These are phyloP conservation scores for Vigna reflexopilosa DNA, from an alignment of 306 rosid species.

Conservation along the genomic window DNA sequence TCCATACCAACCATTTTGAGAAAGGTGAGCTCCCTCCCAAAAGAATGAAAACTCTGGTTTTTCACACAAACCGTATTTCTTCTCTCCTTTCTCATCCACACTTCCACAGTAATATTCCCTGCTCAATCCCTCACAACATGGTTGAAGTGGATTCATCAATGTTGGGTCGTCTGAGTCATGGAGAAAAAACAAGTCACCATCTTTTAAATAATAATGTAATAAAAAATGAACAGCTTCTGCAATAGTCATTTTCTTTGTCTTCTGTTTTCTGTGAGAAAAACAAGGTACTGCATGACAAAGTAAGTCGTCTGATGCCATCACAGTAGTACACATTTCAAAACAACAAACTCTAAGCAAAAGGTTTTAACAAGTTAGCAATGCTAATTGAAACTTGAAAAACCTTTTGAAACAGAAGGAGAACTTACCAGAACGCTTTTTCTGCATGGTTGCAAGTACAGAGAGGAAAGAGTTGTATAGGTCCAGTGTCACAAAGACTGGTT, in stretches of 20 bases:
- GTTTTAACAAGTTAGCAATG: background rate
- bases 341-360: background rate
- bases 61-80: slow-evolving; percentile 40
- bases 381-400: background rate
- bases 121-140: slow-evolving; percentile 39
- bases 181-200: background rate
- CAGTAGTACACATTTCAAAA: background rate
- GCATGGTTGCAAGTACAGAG: slow-evolving; percentile 30
- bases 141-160: slow-evolving; percentile 47
- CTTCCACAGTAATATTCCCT: slow-evolving; percentile 28
- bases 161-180: slow-evolving; percentile 31
- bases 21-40: slow-evolving; percentile 55
- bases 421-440: slow-evolving; percentile 24
- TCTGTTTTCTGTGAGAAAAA: background rate
- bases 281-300: background rate
- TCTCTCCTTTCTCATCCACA: slow-evolving; percentile 37
- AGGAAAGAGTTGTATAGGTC: slow-evolving; percentile 53
- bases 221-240: background rate
- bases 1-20: slow-evolving; percentile 46
- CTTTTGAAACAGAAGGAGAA: background rate
- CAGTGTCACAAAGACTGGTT: slow-evolving; percentile 38
- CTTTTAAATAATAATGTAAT: background rate
- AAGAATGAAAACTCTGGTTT: slow-evolving; percentile 44
- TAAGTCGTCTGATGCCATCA: too few species aligned
- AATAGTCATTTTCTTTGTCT: background rate